Evolutionary conservation across 345 rosid genomes (phyloP).

Genomic region (Linum trigynum): DNA sequence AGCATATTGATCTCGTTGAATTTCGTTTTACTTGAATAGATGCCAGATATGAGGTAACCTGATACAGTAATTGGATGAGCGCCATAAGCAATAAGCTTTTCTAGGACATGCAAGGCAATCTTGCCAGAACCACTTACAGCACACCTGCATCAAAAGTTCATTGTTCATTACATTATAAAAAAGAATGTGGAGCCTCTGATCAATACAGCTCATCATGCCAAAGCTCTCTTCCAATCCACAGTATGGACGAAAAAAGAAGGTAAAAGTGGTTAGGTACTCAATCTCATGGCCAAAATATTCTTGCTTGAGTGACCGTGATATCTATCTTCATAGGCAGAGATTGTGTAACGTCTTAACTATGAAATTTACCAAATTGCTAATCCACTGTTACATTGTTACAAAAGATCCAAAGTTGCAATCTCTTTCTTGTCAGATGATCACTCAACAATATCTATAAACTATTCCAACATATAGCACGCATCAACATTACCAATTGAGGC

Average conservation of each 20-base stretch:
- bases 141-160: constrained; percentile 44
- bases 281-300: background rate
- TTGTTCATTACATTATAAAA: background rate
- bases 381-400: too few relatives aligned
- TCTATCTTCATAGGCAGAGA: too few relatives aligned
- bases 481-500: background rate
- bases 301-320: too few relatives aligned
- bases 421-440: background rate
- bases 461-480: background rate
- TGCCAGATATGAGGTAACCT: constrained; percentile 36
- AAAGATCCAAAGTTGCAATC: too few relatives aligned
- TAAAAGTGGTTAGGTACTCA: too few relatives aligned
- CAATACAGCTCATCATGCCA: background rate
- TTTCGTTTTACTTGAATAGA: background rate
- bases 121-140: constrained; percentile 95
- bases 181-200: background rate
- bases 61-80: constrained; percentile 88
- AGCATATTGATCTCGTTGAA: background rate
- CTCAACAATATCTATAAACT: background rate
- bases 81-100: constrained; percentile 93
- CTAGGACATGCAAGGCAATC: constrained; percentile 97
- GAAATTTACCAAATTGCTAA: too few relatives aligned
- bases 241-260: too few relatives aligned
- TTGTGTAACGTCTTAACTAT: too few relatives aligned
- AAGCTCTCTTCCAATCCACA: background rate